Evolutionary conservation across 805 yeast species (phyloP), one percentile per base, ranked within the genome.

Genomic region (Candida ascalaphidarum): DNA sequence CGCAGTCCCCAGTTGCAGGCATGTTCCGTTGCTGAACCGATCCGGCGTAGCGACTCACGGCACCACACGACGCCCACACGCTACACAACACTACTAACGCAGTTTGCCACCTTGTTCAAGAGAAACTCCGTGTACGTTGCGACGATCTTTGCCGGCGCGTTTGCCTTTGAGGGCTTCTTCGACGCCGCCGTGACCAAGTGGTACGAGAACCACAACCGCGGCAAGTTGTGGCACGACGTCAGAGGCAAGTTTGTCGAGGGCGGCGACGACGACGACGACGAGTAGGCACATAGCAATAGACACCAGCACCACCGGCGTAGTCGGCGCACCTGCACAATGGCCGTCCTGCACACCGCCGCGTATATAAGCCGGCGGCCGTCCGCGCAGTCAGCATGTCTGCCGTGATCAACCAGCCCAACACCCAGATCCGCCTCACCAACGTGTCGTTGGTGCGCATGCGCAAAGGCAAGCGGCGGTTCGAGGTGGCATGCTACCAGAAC

Each of bases 401-500:
- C 8, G 53, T 58, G 3, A 85, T 88, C 36, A 77, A 80, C 40
- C 97, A 92, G 56, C 98, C 98, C 3, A 71, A 77, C 11, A 77
- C 83, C 21, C 95, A 84, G 53, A 88, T 92, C 39, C 81, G 77
- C 49, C 69, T 92, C 44, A 92, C 98, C 28, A 92, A 92, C 53
- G 97, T 92, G 18, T 86, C 97, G 17, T 64, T 89, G 33, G 96
- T 92, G 25, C 70, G 92, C 26, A 76, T 92, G 75, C 82, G 81
- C 44, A 86, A 84, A 51, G 96, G 88, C 23, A 85, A 84, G 50
- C 83, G 84, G 54, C 65, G 96, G 39, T 92, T 86, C 44, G 98
- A 92, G 55, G 71, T 92, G 25, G 97, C 97, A 0, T 92, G 98
- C 48, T 92, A 92, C 52, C 95, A 84, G 48, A 92, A 92, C 46